Base-by-base conservation (phyloP, 148 eudicot genomes). In the Vaccinium myrtillus region DNA sequence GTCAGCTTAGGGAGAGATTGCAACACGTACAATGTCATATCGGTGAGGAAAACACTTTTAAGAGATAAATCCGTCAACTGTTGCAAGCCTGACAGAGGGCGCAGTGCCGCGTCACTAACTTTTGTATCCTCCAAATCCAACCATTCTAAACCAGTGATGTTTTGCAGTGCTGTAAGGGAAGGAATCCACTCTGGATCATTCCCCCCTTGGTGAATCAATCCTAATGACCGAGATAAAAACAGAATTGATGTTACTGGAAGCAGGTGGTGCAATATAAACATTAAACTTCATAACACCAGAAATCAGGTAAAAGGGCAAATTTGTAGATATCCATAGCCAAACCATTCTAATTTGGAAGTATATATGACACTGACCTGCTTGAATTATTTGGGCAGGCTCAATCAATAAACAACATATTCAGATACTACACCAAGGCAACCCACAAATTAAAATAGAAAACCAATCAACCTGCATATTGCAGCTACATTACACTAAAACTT, bases 51-150 rank as follows among this genome's bases (percentile, higher is more conserved):
- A 81, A 87, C 82, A 53, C 88, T 90, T 79, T 77, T 84, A 11
- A 96, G 91, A 81, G 92, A 90, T 84, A 96, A 86, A 86, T 89
- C 53, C 27, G 79, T 88, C 55, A 96, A 88, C 74, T 77, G 82
- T 81, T 78, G 81, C 30, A 93, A 87, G 19, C 87, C 83, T 73
- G 83, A 69, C 69, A 96, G 77, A 58, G 93, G 91, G 63, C 30
- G 55, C 54, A 96, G 85, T 77, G 90, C 93, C 12, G 79, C 84
- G 82, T 96, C 99, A 18, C 85, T 86, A 75, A 96, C 77, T 53
- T 53, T 83, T 80, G 92, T 90, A 51, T 85, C 89, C 79, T 91
- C 93, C 93, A 96, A 85, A 87, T 93, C 80, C 81, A 96, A 87
- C 36, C 81, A 92, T 78, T 91, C 92, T 84, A 94, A 87, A 49